phyloP scores from a whole-genome alignment of 352 stramenopile genomes.

The Globisporangium orthogonon region DNA sequence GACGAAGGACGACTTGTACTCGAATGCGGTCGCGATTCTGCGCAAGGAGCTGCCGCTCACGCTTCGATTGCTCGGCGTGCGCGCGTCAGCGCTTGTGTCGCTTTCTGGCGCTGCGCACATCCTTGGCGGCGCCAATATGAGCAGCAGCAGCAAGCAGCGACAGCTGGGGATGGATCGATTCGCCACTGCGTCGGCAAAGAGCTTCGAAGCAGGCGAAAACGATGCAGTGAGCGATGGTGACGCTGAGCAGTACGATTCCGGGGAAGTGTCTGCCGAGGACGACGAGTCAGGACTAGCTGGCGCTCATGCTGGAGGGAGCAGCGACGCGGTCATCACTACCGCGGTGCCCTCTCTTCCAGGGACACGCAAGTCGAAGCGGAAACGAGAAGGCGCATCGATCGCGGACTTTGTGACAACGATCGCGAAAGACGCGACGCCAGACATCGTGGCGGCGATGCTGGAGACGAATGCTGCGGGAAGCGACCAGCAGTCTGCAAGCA shows the following conservation, averaged over 20 bases:
- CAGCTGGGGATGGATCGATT: slow-evolving; percentile 49
- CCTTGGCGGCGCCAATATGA: background rate
- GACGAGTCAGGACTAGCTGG: background rate
- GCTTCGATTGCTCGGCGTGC: slow-evolving; percentile 59
- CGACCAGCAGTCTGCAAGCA: background rate
- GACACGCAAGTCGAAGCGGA: background rate
- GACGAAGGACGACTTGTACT: slow-evolving; percentile 39
- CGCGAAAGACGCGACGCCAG: slow-evolving; percentile 7
- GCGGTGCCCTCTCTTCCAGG: background rate
- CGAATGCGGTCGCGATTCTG: slow-evolving; percentile 37
- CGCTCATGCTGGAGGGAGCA: background rate
- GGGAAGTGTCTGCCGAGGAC: slow-evolving; percentile 1
- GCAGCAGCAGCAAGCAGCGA: slow-evolving; percentile 17
- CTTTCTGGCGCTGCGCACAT: slow-evolving; percentile 6
- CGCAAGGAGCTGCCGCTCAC: slow-evolving; percentile 61
- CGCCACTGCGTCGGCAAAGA: slow-evolving; percentile 8
- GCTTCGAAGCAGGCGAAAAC: too few species aligned
- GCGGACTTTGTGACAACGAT: slow-evolving; percentile 7
- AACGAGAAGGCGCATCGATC: slow-evolving; percentile 1
- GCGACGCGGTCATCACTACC: background rate
- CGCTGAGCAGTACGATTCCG: background rate
- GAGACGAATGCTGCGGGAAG: slow-evolving; percentile 12
- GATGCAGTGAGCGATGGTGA: background rate
- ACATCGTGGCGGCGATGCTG: slow-evolving; percentile 15
- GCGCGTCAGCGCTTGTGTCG: slow-evolving; percentile 37